Percentiles rank a stretch among this genome's conserved stretches.
Conservation (phyloP, 2,329 filamentous ascomycete species). For the Dothistroma septosporum region DNA sequence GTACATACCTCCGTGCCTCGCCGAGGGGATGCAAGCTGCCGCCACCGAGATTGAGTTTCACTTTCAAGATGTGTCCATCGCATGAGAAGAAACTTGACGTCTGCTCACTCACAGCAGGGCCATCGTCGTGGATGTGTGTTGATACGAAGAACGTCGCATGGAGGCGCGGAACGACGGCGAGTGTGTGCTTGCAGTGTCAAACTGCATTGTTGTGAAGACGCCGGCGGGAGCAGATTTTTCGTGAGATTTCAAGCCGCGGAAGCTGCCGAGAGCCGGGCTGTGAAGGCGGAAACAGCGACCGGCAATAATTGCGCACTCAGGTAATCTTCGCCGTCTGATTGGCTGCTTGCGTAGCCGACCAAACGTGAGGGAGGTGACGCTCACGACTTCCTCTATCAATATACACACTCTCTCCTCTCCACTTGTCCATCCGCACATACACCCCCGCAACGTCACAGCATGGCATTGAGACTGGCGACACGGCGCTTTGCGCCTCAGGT, state of each 20-base stretch:
- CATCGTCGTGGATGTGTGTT: neutral
- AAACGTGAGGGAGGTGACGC: conserved; percentile 4
- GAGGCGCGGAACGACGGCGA: too few relatives aligned
- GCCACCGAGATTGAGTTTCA: conserved; percentile 3
- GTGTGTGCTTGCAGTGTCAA: neutral
- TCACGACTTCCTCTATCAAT: conserved; percentile 14
- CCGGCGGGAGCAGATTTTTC: neutral
- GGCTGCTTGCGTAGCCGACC: neutral
- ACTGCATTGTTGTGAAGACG: neutral
- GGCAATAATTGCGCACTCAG: neutral
- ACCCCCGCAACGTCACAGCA: conserved; percentile 22
- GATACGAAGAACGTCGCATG: neutral
- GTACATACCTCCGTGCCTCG: neutral
- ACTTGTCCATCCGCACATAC: conserved; percentile 6
- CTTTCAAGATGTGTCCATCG: conserved; percentile 1
- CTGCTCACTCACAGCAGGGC: neutral
- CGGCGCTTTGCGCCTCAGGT: conserved; percentile 35
- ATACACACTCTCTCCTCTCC: conserved; percentile 7
- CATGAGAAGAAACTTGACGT: neutral
- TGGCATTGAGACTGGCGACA: conserved; percentile 36
- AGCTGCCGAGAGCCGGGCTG: neutral
- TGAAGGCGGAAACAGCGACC: neutral
- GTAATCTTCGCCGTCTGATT: neutral
- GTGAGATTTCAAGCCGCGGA: neutral
- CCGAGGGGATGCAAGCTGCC: neutral